Evolutionary conservation across 441 rosid species (phyloP), one percentile per base, ranked within the genome.

Genomic region (Monsonia emarginata): DNA sequence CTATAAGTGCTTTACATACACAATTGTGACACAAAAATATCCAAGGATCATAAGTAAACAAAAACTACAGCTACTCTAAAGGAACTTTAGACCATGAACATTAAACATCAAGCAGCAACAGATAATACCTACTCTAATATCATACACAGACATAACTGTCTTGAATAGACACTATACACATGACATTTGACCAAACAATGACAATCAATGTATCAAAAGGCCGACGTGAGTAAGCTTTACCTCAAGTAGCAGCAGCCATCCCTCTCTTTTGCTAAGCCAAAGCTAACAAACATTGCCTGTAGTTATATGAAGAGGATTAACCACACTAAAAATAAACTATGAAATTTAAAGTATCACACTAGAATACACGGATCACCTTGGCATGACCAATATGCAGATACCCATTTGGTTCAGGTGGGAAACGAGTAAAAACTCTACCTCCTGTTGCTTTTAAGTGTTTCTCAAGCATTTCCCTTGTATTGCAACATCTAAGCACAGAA

Each of bases 321-420:
- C 36, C 46, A 66, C 59, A 26, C 48, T 71, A 61, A 44, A 65
- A 42, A 63, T n/a, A 46, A 36, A 62, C 13, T 38, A 57, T 46
- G 50, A 50, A 38, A 30, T 68, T 63, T 18, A 68, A 67, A 62
- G 64, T 40, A 18, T 24, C 19, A 40, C 11, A 24, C 24, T 18
- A 10, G 2, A 62, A 25, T n/a, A 67, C n/a, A 65, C 10, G 28
- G 60, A 64, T 72, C 80, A 91, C 99, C 91, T 91, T 94, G 32
- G 99, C 97, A 83, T 91, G 99, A 63, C 97, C 99, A 75, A 94
- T 94, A 73, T 94, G 99, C 36, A 94, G 82, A 81, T 91, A 91
- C 26, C 97, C 99, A 86, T 94, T 91, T 73, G 97, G 97, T 80
- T 94, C 97, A 38, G 97, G 99, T 3, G 96, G 96, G 44, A 91